phyloP scores from a whole-genome alignment of 148 eudicot genomes.

The Talinum fruticosum region DNA sequence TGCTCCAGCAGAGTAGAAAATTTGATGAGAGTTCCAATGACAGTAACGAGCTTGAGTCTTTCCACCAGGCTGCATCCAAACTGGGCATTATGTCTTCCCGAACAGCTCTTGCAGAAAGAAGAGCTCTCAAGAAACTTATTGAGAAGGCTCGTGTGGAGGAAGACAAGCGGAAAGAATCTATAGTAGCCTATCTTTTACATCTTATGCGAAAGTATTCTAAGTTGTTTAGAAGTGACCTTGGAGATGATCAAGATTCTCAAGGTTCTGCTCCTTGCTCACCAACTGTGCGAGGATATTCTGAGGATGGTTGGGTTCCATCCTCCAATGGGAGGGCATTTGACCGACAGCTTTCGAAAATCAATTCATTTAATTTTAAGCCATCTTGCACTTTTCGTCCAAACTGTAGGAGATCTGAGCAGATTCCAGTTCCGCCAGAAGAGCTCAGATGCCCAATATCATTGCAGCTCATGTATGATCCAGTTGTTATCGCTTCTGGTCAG shows the following conservation, averaged over 20 bases:
- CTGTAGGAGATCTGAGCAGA: constrained; percentile 62
- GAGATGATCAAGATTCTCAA: constrained; percentile 95
- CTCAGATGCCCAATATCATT: constrained; percentile 92
- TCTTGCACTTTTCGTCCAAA: constrained; percentile 45
- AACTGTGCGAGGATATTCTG: constrained; percentile 64
- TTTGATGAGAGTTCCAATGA: constrained; percentile 62
- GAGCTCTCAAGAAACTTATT: constrained; percentile 83
- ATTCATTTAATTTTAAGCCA: constrained; percentile 75
- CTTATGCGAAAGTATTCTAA: constrained; percentile 94
- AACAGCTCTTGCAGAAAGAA: constrained; percentile 86
- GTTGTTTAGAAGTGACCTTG: constrained; percentile 81
- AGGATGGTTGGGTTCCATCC: constrained; percentile 41
- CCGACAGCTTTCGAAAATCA: constrained; percentile 67
- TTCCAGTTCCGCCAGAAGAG: constrained; percentile 86
- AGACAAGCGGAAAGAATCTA: constrained; percentile 93
- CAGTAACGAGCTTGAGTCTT: constrained; percentile 76
- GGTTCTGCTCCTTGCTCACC: constrained; percentile 99
- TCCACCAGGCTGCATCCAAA: constrained; percentile 82
- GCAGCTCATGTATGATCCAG: constrained; percentile 98
- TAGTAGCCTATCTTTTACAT: constrained; percentile 81
- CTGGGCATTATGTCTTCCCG: constrained; percentile 90
- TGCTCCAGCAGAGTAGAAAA: constrained; percentile 87
- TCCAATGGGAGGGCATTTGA: constrained; percentile 59
- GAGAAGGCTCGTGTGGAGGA: constrained; percentile 84
- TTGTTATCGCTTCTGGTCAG: constrained; percentile 92